Evolutionary conservation across 345 rosid genomes (phyloP), one percentile per base, ranked within the genome.

Genomic region (Iberis pinnata): DNA sequence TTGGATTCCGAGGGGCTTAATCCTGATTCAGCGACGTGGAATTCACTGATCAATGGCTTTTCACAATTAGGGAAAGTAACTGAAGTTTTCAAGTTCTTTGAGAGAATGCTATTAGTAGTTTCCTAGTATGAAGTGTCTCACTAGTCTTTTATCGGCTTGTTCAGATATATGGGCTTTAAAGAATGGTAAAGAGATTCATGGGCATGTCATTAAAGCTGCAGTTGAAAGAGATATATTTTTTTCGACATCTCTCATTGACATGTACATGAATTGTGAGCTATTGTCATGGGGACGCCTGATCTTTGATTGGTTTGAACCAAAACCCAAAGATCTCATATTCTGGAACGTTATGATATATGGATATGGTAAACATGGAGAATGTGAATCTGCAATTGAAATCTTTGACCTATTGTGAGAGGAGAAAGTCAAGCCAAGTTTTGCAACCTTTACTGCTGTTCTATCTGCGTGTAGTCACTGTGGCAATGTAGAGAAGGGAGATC

Each of bases 311-410:
- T 76, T 80, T 54, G 65, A 59, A 46, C 49, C 69, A 9, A 83
- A 75, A 60, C 76, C 84, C 14, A 54, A 65, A 46, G 86, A 78
- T 64, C 86, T 82, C 1, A 79, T 82, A 44, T 76, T 78, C 63
- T 80, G 90, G 90, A 83, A 83, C 51, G 86, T 74, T n/a, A 67
- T 80, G 76, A 75, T 80, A 54, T 83, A 73, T n/a, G 90, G 90
- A 7, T 83, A 80, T 65, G 86, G 84, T 56, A 76, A 66, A 69
- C 75, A 83, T 67, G 86, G 90, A 41, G 78, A 80, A 36, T 51
- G 64, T 64, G 69, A 71, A 35, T 54, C 73, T 22, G 86, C 77
- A 17, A 42, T 80, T 20, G 58, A 73, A 44, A 63, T 78, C 61
- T 83, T 83, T 50, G 71, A 78, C 18, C 33, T 66, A 53, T 73